Base-by-base conservation (phyloP, 805 yeast species). In the Cyberlindnera suaveolens region DNA sequence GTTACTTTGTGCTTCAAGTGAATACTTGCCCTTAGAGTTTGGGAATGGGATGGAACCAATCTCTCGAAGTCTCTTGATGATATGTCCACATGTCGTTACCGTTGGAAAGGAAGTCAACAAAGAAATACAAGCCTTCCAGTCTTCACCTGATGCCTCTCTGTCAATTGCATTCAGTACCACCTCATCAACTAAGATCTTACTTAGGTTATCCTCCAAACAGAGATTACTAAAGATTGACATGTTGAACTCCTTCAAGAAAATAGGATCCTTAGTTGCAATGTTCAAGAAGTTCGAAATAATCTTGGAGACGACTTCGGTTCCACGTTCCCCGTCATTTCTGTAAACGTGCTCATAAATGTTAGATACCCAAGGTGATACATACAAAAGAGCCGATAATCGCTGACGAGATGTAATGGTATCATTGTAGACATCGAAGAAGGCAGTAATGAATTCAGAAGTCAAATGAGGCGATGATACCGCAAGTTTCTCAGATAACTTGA, bases 151-250 rank as follows among this genome's bases (percentile, higher is more conserved):
- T n/a, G 87, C 80, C 50, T 82, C 84, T 54, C 82, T 77, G 50
- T 85, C 93, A 50, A 85, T 73, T 1, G 89, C 82, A 48, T 80
- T 82, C 2, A 80, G 75, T 6, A 86, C 76, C 18, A 85, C 76
- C 54, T 86, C 96, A 48, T 85, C 89, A 10, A 87, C 72, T 19
- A 86, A 66, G 3, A 77, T 61, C 2, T 73, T 68, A 4, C 76
- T 72, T 11, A 87, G 61, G 32, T 77, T 67, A 36, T 80, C 80
- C 42, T 85, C 89, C 2, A 73, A 54, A 18, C 83, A 77, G 13
- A 88, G 55, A 40, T 74, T 71, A 31, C 77, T 72, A 95, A 96
- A 88, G 15, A 86, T 64, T 40, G 74, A 71, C 32, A 77, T 72
- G 41, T 78, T 71, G 50, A 85, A 73, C 1, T 75, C 67, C 14